A percentile compares a stretch with the other conserved stretches of the same genome.
Evolutionary conservation across 345 rosid genomes (phyloP).

Genomic region (Populus simonii): DNA sequence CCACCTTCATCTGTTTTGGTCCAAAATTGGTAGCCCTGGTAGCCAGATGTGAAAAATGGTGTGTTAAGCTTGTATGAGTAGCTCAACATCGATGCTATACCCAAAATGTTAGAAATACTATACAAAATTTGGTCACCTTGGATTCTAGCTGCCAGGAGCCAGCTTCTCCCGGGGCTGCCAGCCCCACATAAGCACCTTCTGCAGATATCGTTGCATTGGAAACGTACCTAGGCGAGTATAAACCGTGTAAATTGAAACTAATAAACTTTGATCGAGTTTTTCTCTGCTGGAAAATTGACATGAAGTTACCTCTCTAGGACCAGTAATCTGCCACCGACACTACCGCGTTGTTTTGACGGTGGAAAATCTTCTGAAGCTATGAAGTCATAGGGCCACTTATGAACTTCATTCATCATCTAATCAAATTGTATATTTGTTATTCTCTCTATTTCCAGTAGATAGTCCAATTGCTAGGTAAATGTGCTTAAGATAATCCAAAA

Average conservation of each 20-base stretch:
- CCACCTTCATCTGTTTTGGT: constrained; percentile 56
- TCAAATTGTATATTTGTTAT: neutral
- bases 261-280: too few species aligned
- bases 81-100: neutral
- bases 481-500: too few species aligned
- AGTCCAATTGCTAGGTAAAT: too few species aligned
- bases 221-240: constrained; percentile 37
- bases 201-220: constrained; percentile 38
- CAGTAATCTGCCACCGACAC: constrained; percentile 34
- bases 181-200: constrained; percentile 63
- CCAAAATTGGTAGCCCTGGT: constrained; percentile 87
- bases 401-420: constrained; percentile 21
- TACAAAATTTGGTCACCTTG: constrained; percentile 39
- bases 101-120: too few species aligned
- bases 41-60: neutral
- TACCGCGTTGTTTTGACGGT: constrained; percentile 41
- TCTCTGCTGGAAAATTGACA: neutral
- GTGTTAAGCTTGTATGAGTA: neutral
- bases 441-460: neutral
- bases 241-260: too few species aligned
- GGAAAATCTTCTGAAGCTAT: constrained; percentile 33
- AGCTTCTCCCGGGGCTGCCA: constrained; percentile 68
- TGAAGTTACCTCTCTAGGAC: constrained; percentile 40
- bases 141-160: constrained; percentile 89
- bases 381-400: constrained; percentile 35